phyloP scores from a whole-genome alignment of 192 early-diverging fungal species.

The Entomortierella lignicola region DNA sequence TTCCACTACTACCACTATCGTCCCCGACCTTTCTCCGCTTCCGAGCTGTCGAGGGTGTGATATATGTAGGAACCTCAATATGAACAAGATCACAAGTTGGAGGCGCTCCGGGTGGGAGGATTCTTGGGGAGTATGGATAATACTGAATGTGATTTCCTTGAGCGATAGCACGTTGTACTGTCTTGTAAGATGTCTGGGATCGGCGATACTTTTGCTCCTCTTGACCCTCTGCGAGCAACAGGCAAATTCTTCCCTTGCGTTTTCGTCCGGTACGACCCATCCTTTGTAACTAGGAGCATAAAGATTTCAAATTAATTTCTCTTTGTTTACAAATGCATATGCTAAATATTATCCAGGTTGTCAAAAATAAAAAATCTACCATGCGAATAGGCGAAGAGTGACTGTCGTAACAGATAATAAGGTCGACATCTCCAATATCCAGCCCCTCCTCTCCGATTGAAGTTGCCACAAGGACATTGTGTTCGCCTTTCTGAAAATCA shows the following conservation, averaged over 20 bases:
- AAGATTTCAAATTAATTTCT: not conserved
- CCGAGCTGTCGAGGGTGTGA: constrained; percentile 21
- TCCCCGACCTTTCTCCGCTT: constrained; percentile 41
- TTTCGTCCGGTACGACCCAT: constrained; percentile 87
- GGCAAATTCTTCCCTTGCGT: constrained; percentile 71
- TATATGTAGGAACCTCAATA: constrained; percentile 63
- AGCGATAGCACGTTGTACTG: constrained; percentile 73
- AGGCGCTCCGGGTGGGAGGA: constrained; percentile 60
- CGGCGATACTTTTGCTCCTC: constrained; percentile 71
- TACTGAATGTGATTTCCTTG: constrained; percentile 63
- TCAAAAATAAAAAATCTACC: constrained; percentile 56
- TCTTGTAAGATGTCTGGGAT: constrained; percentile 68
- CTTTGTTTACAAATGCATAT: too few species aligned
- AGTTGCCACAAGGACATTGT: constrained; percentile 91
- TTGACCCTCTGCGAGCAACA: constrained; percentile 74
- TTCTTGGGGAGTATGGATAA: constrained; percentile 47
- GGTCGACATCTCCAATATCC: constrained; percentile 95
- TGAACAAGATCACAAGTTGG: constrained; percentile 63
- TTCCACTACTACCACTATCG: not conserved
- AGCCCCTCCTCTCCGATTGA: constrained; percentile 96
- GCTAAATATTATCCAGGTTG: too few species aligned
- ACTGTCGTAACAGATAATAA: constrained; percentile 91
- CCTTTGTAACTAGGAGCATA: constrained; percentile 63
- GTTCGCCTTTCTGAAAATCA: constrained; percentile 79
- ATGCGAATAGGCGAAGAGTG: constrained; percentile 82